Conservation (phyloP, 1,284 basidiomycete genomes). For the Laetiporus sulphureus region DNA sequence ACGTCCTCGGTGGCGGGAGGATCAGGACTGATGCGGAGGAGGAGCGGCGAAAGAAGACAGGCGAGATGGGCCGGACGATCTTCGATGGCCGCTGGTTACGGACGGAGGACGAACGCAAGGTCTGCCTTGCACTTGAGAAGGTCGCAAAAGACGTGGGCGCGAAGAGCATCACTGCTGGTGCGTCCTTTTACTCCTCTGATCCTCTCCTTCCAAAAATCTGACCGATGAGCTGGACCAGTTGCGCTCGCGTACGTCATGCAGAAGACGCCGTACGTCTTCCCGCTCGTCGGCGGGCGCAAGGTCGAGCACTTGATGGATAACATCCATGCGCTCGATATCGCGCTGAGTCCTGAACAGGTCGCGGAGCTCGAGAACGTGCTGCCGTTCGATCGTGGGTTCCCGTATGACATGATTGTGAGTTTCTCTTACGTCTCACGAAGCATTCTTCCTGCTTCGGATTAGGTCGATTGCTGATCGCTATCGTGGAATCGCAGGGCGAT, state of each 20-base stretch:
- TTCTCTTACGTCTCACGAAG: too few relatives aligned
- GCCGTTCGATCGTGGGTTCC: conserved; percentile 4
- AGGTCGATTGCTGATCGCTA: too few relatives aligned
- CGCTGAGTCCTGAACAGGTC: conserved; percentile 12
- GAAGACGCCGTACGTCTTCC: neutral
- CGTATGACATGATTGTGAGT: neutral
- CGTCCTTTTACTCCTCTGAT: neutral
- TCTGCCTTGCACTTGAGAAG: conserved; percentile 34
- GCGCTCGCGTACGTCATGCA: conserved; percentile 38
- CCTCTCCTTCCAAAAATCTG: too few relatives aligned
- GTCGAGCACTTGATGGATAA: neutral
- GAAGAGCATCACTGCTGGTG: conserved; percentile 24
- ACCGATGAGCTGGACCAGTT: too few relatives aligned
- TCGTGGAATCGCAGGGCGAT: conserved; percentile 24
- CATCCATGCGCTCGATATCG: conserved; percentile 11
- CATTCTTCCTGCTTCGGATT: too few relatives aligned
- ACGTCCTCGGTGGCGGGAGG: conserved; percentile 39
- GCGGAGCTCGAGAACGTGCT: conserved; percentile 10
- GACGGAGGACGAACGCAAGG: conserved; percentile 29
- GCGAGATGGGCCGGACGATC: conserved; percentile 30
- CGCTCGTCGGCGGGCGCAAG: neutral
- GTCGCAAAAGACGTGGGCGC: conserved; percentile 35
- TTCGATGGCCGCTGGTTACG: conserved; percentile 30
- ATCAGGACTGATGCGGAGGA: conserved; percentile 41
- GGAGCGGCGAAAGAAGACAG: conserved; percentile 29